Base-by-base conservation (phyloP, 805 yeast genomes). In the Candida vartiovaarae region DNA sequence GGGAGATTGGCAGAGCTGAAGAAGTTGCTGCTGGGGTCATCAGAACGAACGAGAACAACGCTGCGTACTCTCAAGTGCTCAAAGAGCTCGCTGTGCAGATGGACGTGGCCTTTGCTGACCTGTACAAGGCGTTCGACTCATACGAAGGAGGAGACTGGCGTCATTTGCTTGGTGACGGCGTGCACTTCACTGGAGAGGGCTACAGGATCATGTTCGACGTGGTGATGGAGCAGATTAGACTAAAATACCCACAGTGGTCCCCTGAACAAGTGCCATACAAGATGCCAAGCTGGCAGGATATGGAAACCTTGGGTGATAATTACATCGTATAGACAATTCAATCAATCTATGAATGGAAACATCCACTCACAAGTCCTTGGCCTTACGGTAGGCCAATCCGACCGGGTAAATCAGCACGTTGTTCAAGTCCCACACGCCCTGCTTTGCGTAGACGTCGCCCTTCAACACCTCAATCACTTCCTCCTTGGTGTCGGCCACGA, bases 391-490 rank as follows among this genome's bases (percentile, higher is more conserved):
- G 38, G 75, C 76, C 53, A 72, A 63, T 20, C 70, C 72, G 42
- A 58, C 60, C 38, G 88, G 88, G 55, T 75, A 72, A 34, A 82
- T 75, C 50, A 80, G 56, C 20, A 75, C 81, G 43, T 70, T 72
- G 33, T 76, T 76, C 47, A 84, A 58, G 59, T 86, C 95, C 95
- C 95, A 86, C 47, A 86, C 73, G 2, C 88, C 90, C 32, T 70
- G 68, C 52, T 68, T 70, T 52, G 75, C 74, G 61, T 80, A 86
- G 32, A 78, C 60, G 58, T 86, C 95, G 39, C 66, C 54, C 55
- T 79, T 75, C 60, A 86, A 71, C 44, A 82, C 65, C 35, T 79
- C 84, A 37, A 82, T 49, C 8, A 82, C 80, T 50, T 83, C 83
- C 49, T 82, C 82, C 55, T 71, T 77, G 39, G 79, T 67, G 41